Evolutionary conservation across 2,329 filamentous ascomycete species (phyloP).

Genomic region (Colletotrichum spinosum): DNA sequence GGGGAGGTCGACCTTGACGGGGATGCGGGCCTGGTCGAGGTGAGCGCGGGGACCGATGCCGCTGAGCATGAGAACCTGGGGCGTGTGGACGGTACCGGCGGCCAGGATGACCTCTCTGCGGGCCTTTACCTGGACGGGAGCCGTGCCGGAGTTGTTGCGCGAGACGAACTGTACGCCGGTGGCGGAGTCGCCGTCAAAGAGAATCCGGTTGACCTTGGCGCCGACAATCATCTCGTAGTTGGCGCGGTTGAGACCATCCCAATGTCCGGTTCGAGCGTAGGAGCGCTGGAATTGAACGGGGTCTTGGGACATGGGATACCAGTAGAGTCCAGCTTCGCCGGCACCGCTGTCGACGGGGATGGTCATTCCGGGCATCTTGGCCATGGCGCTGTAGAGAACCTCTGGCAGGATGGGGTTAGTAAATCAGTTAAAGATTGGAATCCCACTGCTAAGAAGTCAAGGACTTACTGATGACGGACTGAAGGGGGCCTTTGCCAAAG

Average conservation of each 20-base stretch:
- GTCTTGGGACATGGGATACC: constrained; percentile 42
- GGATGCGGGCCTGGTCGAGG: constrained; percentile 50
- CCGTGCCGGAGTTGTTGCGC: constrained; percentile 34
- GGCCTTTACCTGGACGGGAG: constrained; percentile 41
- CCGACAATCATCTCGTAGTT: constrained; percentile 44
- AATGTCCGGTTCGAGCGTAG: constrained; percentile 44
- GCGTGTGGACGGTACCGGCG: constrained; percentile 51
- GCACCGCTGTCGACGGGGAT: constrained; percentile 42
- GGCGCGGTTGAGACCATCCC: constrained; percentile 40
- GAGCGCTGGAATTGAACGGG: constrained; percentile 40
- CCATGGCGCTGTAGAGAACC: constrained; percentile 42
- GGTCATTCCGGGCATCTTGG: constrained; percentile 42
- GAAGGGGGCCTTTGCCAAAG: constrained; percentile 34
- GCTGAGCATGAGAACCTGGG: constrained; percentile 56
- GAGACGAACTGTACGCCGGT: constrained; percentile 45
- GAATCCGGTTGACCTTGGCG: constrained; percentile 40
- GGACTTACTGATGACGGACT: constrained; percentile 38
- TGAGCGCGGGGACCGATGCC: constrained; percentile 54
- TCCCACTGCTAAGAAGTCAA: no score
- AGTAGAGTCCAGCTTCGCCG: constrained; percentile 43
- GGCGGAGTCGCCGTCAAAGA: constrained; percentile 41
- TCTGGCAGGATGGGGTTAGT: constrained; percentile 14
- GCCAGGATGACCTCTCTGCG: constrained; percentile 52
- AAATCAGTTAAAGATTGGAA: background rate
- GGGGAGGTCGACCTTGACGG: constrained; percentile 53